Conservation (phyloP, 2,329 filamentous ascomycete species). For the Didymella keratinophila region DNA sequence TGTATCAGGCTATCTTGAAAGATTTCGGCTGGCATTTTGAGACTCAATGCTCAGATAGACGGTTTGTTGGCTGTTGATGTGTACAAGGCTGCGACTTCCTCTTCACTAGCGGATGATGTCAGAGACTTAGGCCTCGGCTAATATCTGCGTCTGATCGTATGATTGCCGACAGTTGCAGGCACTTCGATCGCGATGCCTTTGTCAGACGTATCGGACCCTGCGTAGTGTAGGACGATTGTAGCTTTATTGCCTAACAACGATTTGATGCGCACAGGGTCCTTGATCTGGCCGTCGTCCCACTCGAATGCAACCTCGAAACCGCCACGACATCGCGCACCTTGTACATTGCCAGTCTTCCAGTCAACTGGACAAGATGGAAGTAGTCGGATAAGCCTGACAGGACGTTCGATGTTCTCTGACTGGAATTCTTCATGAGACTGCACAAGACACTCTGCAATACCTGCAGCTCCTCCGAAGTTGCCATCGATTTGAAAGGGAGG, state of each 20-base stretch:
- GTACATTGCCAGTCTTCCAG: conserved; percentile 16
- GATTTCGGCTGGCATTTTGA: not conserved
- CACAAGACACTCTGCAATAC: conserved; percentile 51
- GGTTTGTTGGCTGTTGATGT: not conserved
- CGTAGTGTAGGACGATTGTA: conserved; percentile 9
- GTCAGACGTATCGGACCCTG: conserved; percentile 10
- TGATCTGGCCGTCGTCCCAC: conserved; percentile 15
- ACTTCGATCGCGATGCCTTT: not conserved
- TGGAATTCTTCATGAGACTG: conserved; percentile 9
- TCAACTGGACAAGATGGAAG: conserved; percentile 19
- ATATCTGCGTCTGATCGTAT: not conserved
- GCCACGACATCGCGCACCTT: conserved; percentile 14
- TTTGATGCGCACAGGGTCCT: conserved; percentile 5
- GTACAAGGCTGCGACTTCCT: not conserved
- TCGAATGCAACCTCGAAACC: conserved; percentile 20
- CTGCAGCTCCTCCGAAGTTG: conserved; percentile 60
- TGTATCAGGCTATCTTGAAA: not conserved
- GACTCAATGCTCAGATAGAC: not conserved
- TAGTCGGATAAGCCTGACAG: conserved; percentile 6
- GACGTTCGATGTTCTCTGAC: no score
- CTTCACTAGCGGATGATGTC: not conserved
- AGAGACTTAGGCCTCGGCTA: conserved; percentile 1
- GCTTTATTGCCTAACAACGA: conserved; percentile 9
- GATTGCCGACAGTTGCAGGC: conserved; percentile 11
- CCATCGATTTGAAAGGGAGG: conserved; percentile 59